Conservation (phyloP, 2,329 filamentous ascomycete species). For the Didymella pomorum region DNA sequence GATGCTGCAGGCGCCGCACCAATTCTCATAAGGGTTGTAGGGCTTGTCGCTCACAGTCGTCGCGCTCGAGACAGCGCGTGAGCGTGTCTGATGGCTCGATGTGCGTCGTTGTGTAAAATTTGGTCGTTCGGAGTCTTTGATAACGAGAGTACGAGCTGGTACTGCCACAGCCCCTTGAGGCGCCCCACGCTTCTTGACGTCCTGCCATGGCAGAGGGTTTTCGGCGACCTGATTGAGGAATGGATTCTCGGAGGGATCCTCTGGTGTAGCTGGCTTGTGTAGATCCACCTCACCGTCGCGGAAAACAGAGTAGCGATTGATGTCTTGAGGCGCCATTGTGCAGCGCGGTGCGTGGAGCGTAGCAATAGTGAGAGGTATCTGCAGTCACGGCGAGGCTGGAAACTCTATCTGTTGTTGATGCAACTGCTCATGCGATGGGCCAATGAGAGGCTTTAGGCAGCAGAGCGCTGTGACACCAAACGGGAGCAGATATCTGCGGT, state of each 20-base stretch:
- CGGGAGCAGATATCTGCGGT: constrained; percentile 13
- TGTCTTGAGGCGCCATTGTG: constrained; percentile 26
- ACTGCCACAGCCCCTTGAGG: constrained; percentile 3
- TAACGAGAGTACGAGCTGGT: constrained; percentile 18
- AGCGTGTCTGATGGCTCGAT: constrained; percentile 6
- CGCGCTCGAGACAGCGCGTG: constrained; percentile 15
- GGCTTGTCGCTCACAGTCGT: constrained; percentile 24
- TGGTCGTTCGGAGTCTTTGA: constrained; percentile 19
- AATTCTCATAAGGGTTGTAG: constrained; percentile 37
- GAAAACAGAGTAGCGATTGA: constrained; percentile 41
- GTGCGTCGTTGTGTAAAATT: neutral
- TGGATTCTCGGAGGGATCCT: constrained; percentile 23
- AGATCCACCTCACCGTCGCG: constrained; percentile 22
- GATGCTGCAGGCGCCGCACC: constrained; percentile 44
- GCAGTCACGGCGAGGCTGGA: neutral
- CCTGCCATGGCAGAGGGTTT: constrained; percentile 36
- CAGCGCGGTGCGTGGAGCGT: neutral
- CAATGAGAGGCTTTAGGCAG: constrained; percentile 13
- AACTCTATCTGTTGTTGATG: neutral
- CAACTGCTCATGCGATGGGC: neutral
- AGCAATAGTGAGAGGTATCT: neutral
- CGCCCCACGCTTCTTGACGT: constrained; percentile 35
- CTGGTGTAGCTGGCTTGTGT: constrained; percentile 3
- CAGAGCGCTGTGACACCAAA: constrained; percentile 14
- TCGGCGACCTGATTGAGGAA: constrained; percentile 38